phyloP scores from a whole-genome alignment of 345 rosid genomes.

The Eucalyptus dawsonii region DNA sequence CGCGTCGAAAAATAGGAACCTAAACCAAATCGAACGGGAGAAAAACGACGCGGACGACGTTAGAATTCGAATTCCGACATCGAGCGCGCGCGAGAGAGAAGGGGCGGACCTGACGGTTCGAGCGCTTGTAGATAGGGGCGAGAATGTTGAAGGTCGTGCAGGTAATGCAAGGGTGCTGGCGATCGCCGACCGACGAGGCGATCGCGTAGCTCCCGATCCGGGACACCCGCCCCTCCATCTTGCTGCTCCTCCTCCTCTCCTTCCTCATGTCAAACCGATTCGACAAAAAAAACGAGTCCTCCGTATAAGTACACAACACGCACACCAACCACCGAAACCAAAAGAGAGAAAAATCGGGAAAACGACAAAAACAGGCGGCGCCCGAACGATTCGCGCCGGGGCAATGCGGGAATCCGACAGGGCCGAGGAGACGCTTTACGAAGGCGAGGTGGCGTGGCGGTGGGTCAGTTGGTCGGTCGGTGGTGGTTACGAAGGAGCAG shows the following conservation, averaged over 20 bases:
- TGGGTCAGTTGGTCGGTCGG: too few species aligned
- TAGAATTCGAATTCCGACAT: neutral
- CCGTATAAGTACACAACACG: neutral
- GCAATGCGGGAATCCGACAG: neutral
- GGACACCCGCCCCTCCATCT: slow-evolving; percentile 29
- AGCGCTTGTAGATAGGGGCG: slow-evolving; percentile 85
- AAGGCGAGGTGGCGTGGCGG: neutral
- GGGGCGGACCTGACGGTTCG: slow-evolving; percentile 24
- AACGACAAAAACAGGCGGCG: neutral
- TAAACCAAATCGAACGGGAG: neutral
- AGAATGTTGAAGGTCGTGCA: slow-evolving; percentile 85
- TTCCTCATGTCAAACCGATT: neutral
- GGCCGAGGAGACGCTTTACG: neutral
- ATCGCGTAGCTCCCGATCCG: slow-evolving; percentile 89
- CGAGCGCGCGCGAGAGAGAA: neutral
- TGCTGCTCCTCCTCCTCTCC: neutral
- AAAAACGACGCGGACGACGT: neutral
- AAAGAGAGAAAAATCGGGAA: neutral
- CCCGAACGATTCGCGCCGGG: neutral
- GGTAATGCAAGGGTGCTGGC: slow-evolving; percentile 64
- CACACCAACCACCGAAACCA: too few species aligned
- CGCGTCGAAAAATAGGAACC: neutral
- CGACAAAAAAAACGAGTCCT: neutral
- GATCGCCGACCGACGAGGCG: slow-evolving; percentile 59
- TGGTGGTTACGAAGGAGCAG: neutral